phyloP scores from a whole-genome alignment of 441 rosid species.

The Viola pubescens region DNA sequence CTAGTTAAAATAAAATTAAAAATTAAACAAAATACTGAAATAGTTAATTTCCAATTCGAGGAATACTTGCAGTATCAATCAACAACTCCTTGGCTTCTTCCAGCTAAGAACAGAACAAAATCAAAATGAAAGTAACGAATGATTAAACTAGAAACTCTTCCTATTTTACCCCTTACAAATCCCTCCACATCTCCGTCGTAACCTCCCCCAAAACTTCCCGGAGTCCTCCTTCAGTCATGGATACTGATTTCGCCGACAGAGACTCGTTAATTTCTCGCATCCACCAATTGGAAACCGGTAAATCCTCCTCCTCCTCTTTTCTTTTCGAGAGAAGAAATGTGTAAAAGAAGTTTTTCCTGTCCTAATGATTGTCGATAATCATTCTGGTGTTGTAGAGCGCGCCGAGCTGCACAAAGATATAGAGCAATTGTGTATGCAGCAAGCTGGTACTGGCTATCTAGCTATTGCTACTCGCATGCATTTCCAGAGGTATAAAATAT shows the following conservation, averaged over 20 bases:
- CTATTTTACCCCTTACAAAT: background rate
- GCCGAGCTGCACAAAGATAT: slow-evolving; percentile 86
- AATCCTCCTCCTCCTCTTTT: slow-evolving; percentile 5
- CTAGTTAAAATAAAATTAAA: too few relatives aligned
- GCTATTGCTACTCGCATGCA: slow-evolving; percentile 91
- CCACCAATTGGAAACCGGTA: slow-evolving; percentile 72
- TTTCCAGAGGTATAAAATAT: slow-evolving; percentile 64
- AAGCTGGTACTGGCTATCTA: slow-evolving; percentile 92
- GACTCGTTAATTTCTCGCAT: slow-evolving; percentile 55
- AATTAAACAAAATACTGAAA: too few relatives aligned
- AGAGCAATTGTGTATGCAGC: slow-evolving; percentile 94
- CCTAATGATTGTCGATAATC: slow-evolving; percentile 1
- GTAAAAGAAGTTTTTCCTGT: too few relatives aligned
- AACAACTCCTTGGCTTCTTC: too few relatives aligned
- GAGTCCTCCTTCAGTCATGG: slow-evolving; percentile 37
- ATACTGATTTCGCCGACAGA: slow-evolving; percentile 30
- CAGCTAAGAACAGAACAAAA: too few relatives aligned
- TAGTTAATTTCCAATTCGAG: too few relatives aligned
- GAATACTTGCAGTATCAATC: too few relatives aligned
- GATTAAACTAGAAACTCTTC: background rate
- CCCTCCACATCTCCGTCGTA: background rate
- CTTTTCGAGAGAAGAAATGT: background rate
- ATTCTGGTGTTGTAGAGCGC: slow-evolving; percentile 46
- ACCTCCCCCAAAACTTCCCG: background rate
- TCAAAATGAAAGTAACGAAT: too few relatives aligned